Evolutionary conservation across 139 green algal genomes (phyloP).

Genomic region (Chlorella sp.): DNA sequence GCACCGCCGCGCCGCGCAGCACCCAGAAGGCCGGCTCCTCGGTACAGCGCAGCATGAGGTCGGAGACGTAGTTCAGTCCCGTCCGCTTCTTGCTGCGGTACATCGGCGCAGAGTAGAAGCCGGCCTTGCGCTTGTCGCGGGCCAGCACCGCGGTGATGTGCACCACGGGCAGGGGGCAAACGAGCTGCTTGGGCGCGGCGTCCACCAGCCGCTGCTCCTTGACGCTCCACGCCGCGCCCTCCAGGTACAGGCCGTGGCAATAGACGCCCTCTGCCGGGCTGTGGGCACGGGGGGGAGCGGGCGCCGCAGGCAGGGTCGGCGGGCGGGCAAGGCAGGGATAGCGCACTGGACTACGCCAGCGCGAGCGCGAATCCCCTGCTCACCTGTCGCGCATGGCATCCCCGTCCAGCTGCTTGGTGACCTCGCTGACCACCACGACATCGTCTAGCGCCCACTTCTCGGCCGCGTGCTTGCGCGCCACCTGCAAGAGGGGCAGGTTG

Average conservation of each 20-base stretch:
- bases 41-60: conserved; percentile 83
- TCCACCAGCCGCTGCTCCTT: conserved; percentile 88
- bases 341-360: no score
- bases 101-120: conserved; percentile 76
- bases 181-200: conserved; percentile 50
- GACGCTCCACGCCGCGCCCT: conserved; percentile 89
- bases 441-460: conserved; percentile 96
- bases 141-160: conserved; percentile 53
- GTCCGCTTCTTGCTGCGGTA: conserved; percentile 88
- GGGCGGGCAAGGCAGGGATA: no score
- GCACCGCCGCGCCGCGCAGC: conserved; percentile 80
- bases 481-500: no score
- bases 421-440: conserved; percentile 88
- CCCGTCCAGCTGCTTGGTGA: conserved; percentile 86
- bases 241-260: conserved; percentile 92
- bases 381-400: conserved; percentile 63
- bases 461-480: conserved; percentile 79
- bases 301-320: no score
- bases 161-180: conserved; percentile 81
- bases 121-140: conserved; percentile 73
- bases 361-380: no score
- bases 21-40: conserved; percentile 87
- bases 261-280: conserved; percentile 90
- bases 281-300: no score
- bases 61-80: conserved; percentile 87